Conservation (phyloP, 306 rosid species). For the Prunus kanzakura region DNA sequence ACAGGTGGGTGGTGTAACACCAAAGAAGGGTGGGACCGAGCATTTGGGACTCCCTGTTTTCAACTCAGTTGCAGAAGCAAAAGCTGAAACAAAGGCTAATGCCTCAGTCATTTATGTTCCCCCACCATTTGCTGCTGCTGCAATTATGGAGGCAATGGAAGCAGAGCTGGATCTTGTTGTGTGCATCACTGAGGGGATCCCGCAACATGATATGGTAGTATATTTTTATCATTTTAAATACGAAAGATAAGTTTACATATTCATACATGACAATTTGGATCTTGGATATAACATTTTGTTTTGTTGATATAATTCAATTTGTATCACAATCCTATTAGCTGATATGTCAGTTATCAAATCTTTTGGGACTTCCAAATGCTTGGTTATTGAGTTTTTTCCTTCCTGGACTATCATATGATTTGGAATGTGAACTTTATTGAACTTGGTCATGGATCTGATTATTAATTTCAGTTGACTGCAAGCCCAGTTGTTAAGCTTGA, state of each 20-base stretch:
- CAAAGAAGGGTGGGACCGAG: conserved; percentile 96
- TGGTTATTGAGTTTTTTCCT: not conserved
- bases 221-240: not conserved
- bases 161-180: conserved; percentile 96
- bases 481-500: not conserved
- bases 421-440: not conserved
- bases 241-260: not conserved
- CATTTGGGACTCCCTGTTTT: conserved; percentile 98
- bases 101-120: conserved; percentile 95
- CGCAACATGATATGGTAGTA: conserved; percentile 90
- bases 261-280: not conserved
- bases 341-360: not conserved
- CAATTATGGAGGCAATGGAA: conserved; percentile 87
- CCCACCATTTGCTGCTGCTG: conserved; percentile 97
- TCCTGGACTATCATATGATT: not conserved
- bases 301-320: not conserved
- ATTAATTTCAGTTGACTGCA: not conserved
- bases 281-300: not conserved
- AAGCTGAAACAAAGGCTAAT: conserved; percentile 89
- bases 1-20: conserved; percentile 96
- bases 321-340: not conserved
- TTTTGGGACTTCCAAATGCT: not conserved
- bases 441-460: not conserved
- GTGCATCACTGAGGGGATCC: conserved; percentile 97
- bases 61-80: conserved; percentile 91